Evolutionary conservation across 2,329 filamentous ascomycete species (phyloP).

Genomic region (Botrytis aclada): DNA sequence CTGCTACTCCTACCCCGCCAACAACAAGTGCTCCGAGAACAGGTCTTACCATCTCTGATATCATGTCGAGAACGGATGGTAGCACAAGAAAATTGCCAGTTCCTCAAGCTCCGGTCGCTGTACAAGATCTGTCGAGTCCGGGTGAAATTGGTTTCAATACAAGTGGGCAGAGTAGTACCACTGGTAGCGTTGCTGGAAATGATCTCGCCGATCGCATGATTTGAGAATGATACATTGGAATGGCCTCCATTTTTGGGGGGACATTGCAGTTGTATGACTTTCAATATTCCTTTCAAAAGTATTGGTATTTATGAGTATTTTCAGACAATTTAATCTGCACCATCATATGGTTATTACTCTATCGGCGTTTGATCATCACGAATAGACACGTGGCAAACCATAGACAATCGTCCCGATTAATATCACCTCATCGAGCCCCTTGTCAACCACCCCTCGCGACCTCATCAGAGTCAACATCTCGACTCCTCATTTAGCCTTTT

Average conservation of each 20-base stretch:
- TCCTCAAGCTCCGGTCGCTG: conserved; percentile 81
- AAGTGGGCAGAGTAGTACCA: conserved; percentile 74
- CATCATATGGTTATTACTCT: background rate
- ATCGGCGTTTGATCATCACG: background rate
- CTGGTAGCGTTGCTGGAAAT: conserved; percentile 72
- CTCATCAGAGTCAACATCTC: background rate
- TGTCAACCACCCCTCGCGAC: background rate
- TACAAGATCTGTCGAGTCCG: conserved; percentile 76
- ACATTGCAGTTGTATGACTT: background rate
- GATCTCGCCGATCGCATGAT: conserved; percentile 58
- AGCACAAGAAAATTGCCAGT: conserved; percentile 88
- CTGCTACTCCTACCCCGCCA: conserved; percentile 49
- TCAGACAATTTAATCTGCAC: background rate
- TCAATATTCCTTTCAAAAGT: background rate
- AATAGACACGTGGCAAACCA: background rate
- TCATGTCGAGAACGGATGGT: conserved; percentile 85
- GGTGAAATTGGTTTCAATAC: conserved; percentile 56
- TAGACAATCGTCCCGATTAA: background rate
- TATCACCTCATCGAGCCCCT: background rate
- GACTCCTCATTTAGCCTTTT: background rate
- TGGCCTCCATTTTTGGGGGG: background rate
- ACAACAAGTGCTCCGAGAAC: conserved; percentile 46
- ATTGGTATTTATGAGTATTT: background rate
- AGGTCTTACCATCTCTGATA: conserved; percentile 84
- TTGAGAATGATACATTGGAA: conserved; percentile 23